Evolutionary conservation across 805 yeast species (phyloP).

Genomic region (Candida quercuum): DNA sequence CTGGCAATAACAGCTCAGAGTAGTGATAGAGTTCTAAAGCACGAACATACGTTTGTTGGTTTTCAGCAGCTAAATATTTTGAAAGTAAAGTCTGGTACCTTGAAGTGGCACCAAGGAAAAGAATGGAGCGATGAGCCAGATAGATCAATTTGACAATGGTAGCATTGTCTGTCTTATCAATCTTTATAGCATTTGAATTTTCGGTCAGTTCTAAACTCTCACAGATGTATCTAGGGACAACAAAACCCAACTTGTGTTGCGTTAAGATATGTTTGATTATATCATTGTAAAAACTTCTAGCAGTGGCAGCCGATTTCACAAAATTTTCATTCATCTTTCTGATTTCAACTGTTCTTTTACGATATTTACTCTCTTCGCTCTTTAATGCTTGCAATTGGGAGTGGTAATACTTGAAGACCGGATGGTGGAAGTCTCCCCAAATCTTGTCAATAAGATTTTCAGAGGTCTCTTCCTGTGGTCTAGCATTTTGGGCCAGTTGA

Average conservation of each 20-base stretch:
- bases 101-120: slow-evolving; percentile 53
- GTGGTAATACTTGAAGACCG: slow-evolving; percentile 48
- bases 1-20: slow-evolving; percentile 56
- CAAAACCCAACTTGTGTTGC: slow-evolving; percentile 29
- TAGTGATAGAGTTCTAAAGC: slow-evolving; percentile 42
- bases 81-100: slow-evolving; percentile 44
- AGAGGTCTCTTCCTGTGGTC: slow-evolving; percentile 8
- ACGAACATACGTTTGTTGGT: slow-evolving; percentile 37
- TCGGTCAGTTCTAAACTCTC: slow-evolving; percentile 7
- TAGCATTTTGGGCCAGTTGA: slow-evolving; percentile 9
- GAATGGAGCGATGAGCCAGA: slow-evolving; percentile 41
- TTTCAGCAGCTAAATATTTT: slow-evolving; percentile 27
- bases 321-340: slow-evolving; percentile 50
- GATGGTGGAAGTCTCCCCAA: slow-evolving; percentile 63
- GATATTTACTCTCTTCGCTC: slow-evolving; percentile 15
- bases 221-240: slow-evolving; percentile 16
- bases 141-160: slow-evolving; percentile 29
- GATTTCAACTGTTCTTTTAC: slow-evolving; percentile 40
- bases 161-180: slow-evolving; percentile 7
- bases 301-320: slow-evolving; percentile 42
- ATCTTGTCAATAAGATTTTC: slow-evolving; percentile 40
- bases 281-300: slow-evolving; percentile 41
- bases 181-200: slow-evolving; percentile 6
- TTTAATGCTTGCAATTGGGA: slow-evolving; percentile 10
- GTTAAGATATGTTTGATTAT: slow-evolving; percentile 37